Base-by-base conservation (phyloP, 1,284 basidiomycete species). In the Ustilago hordei region DNA sequence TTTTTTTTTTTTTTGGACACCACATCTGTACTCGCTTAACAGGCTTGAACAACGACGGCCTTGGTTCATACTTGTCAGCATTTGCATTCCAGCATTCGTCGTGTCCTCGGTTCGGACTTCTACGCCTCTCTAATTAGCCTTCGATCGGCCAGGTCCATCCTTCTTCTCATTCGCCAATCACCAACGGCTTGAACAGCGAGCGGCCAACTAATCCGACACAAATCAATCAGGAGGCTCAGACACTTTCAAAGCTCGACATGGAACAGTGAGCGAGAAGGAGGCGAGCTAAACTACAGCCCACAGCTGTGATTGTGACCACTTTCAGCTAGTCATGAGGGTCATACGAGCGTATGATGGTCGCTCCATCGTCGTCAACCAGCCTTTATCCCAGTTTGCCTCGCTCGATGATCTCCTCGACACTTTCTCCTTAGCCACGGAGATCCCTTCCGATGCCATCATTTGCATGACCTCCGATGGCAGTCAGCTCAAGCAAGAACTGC, bases 391-490 rank as follows among this genome's bases (percentile, higher is more conserved):
- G 45, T 84, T 85, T 32, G 61, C 71, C 1, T 71, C 75, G 54
- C 68, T 82, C 45, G 82, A 85, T 38, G 81, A 85, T 34, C 75
- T 85, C 13, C 71, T 85, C 32, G 82, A 85, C 52, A 79, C 79
- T 41, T 63, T 86, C 34, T 85, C 84, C 3, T 72, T 85, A 7
- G 82, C 82, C 5, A 85, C 84, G 0, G 81, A 77, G 48, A 85
- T 85, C 17, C 66, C 80, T 3, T 72, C 73, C 32, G 84, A 85
- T 35, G 65, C 80, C 31, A 73, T 86, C 48, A 85, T 86, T 36
- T 84, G 82, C 67, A 85, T 86, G 76, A 81, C 84, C 55, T 63
- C 77, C 2, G 75, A 80, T 12, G 84, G 84, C 15, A 64, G 75
- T 17, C 84, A 85, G 60, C 72, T 86, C 28, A 82, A 67, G 11